phyloP scores from a whole-genome alignment of 495 filamentous ascomycete genomes.

The Amphirosellinia nigrospora region DNA sequence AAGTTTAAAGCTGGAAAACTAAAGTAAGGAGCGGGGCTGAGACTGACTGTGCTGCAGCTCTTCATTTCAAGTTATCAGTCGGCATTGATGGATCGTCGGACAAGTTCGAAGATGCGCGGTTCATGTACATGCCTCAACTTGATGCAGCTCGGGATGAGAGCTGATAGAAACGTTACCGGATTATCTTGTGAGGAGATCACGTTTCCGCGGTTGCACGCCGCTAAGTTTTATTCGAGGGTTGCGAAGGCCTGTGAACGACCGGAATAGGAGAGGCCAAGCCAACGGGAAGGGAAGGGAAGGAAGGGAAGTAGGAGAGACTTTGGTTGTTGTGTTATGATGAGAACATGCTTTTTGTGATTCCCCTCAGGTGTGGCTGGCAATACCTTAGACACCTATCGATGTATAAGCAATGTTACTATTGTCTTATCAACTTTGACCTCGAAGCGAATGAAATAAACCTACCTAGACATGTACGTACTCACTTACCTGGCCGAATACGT shows the following conservation, averaged over 20 bases:
- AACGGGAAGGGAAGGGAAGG: neutral
- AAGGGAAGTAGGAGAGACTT: no score
- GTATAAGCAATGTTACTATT: neutral
- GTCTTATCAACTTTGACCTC: neutral
- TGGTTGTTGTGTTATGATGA: neutral
- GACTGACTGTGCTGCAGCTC: conserved; percentile 54
- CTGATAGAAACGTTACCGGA: conserved; percentile 87
- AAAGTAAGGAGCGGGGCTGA: neutral
- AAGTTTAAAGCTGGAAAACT: conserved; percentile 53
- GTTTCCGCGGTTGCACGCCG: conserved; percentile 80
- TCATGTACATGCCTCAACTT: conserved; percentile 83
- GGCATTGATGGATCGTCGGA: conserved; percentile 59
- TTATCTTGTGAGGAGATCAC: conserved; percentile 86
- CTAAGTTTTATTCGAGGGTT: conserved; percentile 89
- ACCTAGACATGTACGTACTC: no score
- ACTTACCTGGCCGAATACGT: no score
- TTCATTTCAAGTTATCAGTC: conserved; percentile 90
- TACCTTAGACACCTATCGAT: neutral
- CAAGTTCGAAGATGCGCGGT: conserved; percentile 76
- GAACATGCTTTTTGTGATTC: conserved; percentile 17
- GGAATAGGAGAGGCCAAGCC: conserved; percentile 20
- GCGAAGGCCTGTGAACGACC: conserved; percentile 67
- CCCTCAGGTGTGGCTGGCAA: neutral
- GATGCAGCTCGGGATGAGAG: conserved; percentile 78
- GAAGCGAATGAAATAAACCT: neutral